Evolutionary conservation across 805 yeast genomes (phyloP), one percentile per base, ranked within the genome.

Genomic region (Jamesozyma gamospora): DNA sequence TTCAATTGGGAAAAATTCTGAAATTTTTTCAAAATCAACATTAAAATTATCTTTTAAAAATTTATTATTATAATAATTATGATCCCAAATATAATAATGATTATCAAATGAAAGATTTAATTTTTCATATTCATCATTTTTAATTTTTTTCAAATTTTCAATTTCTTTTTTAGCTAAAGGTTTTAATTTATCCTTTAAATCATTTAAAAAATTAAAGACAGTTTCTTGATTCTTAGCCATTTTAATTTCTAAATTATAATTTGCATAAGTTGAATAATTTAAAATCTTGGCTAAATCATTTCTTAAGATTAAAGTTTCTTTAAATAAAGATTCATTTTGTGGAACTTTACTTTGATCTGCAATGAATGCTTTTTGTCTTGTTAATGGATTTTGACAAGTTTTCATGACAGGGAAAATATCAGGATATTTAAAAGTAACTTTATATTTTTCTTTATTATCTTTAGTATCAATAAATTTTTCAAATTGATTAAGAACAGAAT

Each of bases 371-470:
- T 59, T 53, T 52, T 74, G 77, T 63, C 95, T 74, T 2, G 92
- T 82, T 16, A 71, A 72, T 32, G 77, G 70, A 46, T 62, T 63
- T 41, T 69, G 66, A 32, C 94, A 88, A 57, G 77, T 77, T 56
- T 82, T 81, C 58, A 82, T 60, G n/a, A 81, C 80, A 2, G 94
- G 94, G 45, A 79, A 65, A 35, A 80, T 59, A 54, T 84, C 94
- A 1, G 94, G 92, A 52, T 81, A 82, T 58, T 85, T 83, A 65
- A 74, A 82, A 2, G 92, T 80, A 68, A 85, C 80, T 53, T 79
- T 79, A 48, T 58, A 66, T 47, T 58, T 62, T 44, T 56, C 58
- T 14, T 62, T 68, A 17, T 66, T 74, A 16, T 64, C 70, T 10
- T 60, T 62, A 28, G 63, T 62, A 18, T 66, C 63, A n/a, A 18